A percentile compares a stretch with the other conserved stretches of the same genome.
Evolutionary conservation across 371 early-diverging fungal species (phyloP).

Genomic region (Cokeromyces recurvatus): DNA sequence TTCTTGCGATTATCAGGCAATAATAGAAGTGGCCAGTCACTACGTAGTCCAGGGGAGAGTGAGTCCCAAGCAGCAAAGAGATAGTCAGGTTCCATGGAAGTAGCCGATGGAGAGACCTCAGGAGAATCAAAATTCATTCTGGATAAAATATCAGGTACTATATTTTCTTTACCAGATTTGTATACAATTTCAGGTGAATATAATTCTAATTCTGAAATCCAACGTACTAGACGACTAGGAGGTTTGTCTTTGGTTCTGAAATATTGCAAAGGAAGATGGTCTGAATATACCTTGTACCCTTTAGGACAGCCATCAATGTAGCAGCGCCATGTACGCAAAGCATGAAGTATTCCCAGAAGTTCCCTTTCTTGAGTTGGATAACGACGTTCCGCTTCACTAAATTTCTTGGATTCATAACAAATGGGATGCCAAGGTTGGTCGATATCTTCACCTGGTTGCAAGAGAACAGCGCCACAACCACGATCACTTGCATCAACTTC

Average conservation of each 20-base stretch:
- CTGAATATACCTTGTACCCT: conserved; percentile 14
- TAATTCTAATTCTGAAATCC: conserved; percentile 16
- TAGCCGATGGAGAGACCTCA: too few species aligned
- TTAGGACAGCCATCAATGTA: conserved; percentile 17
- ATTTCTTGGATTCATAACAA: conserved; percentile 23
- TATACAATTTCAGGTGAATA: conserved; percentile 21
- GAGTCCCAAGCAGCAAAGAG: conserved; percentile 6
- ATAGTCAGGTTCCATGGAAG: conserved; percentile 16
- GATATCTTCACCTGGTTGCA: not conserved
- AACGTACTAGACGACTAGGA: conserved; percentile 14
- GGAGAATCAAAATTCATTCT: conserved; percentile 6
- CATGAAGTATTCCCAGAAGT: conserved; percentile 28
- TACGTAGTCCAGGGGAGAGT: not conserved
- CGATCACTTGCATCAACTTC: not conserved
- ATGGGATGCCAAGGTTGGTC: not conserved
- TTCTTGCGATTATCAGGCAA: not conserved
- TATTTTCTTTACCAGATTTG: conserved; percentile 23
- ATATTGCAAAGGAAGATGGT: conserved; percentile 22
- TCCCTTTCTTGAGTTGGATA: conserved; percentile 35
- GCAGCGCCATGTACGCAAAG: conserved; percentile 26
- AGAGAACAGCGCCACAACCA: not conserved
- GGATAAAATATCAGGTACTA: conserved; percentile 23
- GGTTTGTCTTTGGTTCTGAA: conserved; percentile 21
- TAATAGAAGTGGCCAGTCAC: conserved; percentile 17
- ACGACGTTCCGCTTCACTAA: conserved; percentile 17